Percentiles rank a stretch among this genome's conserved stretches.
phyloP scores from a whole-genome alignment of 441 rosid species.

The Manihot esculenta region DNA sequence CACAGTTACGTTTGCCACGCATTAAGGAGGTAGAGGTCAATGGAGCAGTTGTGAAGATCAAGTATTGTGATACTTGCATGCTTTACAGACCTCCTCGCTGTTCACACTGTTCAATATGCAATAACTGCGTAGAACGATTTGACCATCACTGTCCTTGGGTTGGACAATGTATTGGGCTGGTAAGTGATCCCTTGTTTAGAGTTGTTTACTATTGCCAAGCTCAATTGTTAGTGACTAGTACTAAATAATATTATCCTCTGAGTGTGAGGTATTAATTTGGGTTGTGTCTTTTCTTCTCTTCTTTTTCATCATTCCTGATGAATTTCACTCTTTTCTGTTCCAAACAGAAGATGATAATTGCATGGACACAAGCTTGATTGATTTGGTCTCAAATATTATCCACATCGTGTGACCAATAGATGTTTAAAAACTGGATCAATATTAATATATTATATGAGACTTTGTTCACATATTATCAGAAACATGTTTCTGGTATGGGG shows the following conservation, averaged over 20 bases:
- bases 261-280: not conserved
- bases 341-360: not conserved
- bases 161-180: conserved; percentile 98
- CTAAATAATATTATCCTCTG: not conserved
- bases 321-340: no score
- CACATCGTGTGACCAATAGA: not conserved
- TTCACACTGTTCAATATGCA: conserved; percentile 98
- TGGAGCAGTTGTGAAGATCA: conserved; percentile 73
- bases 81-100: conserved; percentile 96
- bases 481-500: not conserved
- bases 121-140: conserved; percentile 88
- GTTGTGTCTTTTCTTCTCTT: not conserved
- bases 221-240: not conserved
- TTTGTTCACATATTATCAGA: not conserved
- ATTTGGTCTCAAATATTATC: not conserved
- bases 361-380: not conserved
- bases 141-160: conserved; percentile 99
- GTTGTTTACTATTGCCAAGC: not conserved
- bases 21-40: conserved; percentile 74
- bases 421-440: not conserved
- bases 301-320: no score
- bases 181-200: conserved; percentile 30
- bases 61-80: conserved; percentile 98
- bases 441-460: not conserved
- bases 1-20: conserved; percentile 74